Conservation (phyloP, 441 rosid species). For the Syzygium malaccense region DNA sequence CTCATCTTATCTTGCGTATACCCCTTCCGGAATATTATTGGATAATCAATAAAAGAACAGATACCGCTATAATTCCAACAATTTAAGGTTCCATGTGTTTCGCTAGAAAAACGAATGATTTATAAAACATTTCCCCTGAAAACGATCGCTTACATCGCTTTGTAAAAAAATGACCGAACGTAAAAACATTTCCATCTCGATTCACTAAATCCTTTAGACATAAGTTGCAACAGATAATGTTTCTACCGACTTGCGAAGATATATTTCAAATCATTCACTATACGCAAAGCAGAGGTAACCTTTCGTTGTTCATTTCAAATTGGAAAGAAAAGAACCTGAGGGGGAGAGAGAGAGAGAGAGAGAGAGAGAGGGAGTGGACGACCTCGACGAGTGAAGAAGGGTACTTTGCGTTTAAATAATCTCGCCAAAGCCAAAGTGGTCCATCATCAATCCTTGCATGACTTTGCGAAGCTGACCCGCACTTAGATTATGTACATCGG, state of each 20-base stretch:
- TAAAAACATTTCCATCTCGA: neutral
- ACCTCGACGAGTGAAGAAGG: neutral
- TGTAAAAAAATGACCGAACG: neutral
- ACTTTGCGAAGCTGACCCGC: neutral
- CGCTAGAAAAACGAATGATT: fast-evolving
- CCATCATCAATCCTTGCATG: neutral
- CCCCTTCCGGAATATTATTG: neutral
- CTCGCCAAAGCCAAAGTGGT: neutral
- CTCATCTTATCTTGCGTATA: neutral
- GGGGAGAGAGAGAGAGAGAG: neutral
- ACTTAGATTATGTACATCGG: neutral
- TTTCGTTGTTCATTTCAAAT: neutral
- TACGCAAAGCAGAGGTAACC: fast-evolving
- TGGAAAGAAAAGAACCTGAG: neutral
- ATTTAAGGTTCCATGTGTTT: neutral
- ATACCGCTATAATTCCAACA: neutral
- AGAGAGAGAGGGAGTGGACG: neutral
- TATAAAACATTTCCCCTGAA: neutral
- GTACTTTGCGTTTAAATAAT: neutral
- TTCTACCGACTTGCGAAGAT: neutral
- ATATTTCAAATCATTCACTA: neutral
- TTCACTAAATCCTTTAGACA: neutral
- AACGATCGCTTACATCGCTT: neutral
- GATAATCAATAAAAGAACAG: neutral
- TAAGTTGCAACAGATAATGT: neutral